A percentile compares a stretch with the other conserved stretches of the same genome.
Evolutionary conservation across 768 basidiomycete species (phyloP).

Genomic region (Suillus bovinus): DNA sequence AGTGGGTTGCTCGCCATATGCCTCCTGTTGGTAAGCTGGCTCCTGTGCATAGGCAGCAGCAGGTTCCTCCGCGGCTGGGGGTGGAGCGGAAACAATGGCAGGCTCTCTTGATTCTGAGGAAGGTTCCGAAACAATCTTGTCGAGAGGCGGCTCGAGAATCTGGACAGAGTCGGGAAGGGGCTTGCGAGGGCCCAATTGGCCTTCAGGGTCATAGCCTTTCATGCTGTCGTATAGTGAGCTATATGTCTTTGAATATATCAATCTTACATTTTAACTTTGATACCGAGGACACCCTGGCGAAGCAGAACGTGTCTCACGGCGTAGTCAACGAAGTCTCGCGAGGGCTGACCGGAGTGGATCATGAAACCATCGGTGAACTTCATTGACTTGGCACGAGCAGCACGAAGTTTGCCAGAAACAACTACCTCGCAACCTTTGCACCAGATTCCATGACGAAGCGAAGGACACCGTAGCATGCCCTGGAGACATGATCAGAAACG

Average conservation of each 20-base stretch:
- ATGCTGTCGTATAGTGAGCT: constrained; percentile 57
- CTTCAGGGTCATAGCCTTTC: constrained; percentile 95
- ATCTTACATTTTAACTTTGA: constrained; percentile 98
- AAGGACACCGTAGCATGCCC: constrained; percentile 99
- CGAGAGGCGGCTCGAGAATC: constrained; percentile 85
- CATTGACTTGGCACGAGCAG: constrained; percentile 99
- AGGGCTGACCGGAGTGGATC: constrained; percentile 99
- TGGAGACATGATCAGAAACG: constrained; percentile 27
- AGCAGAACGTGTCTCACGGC: constrained; percentile 98
- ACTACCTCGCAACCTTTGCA: constrained; percentile 99
- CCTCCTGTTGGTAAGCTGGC: constrained; percentile 42
- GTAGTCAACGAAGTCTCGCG: constrained; percentile 93
- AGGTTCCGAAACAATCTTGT: constrained; percentile 88
- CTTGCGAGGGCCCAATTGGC: constrained; percentile 83
- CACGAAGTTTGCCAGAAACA: constrained; percentile 99
- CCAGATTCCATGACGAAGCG: constrained; percentile 99
- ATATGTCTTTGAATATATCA: neutral
- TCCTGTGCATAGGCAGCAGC: constrained; percentile 31
- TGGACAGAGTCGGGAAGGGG: constrained; percentile 94
- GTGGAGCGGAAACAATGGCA: constrained; percentile 46
- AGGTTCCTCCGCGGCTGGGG: constrained; percentile 54
- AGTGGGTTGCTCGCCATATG: constrained; percentile 49
- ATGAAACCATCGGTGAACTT: constrained; percentile 99
- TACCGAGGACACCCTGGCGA: constrained; percentile 97
- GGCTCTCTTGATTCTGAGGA: constrained; percentile 88